Conservation (phyloP, 441 rosid species). For the Adansonia rubrostipa region DNA sequence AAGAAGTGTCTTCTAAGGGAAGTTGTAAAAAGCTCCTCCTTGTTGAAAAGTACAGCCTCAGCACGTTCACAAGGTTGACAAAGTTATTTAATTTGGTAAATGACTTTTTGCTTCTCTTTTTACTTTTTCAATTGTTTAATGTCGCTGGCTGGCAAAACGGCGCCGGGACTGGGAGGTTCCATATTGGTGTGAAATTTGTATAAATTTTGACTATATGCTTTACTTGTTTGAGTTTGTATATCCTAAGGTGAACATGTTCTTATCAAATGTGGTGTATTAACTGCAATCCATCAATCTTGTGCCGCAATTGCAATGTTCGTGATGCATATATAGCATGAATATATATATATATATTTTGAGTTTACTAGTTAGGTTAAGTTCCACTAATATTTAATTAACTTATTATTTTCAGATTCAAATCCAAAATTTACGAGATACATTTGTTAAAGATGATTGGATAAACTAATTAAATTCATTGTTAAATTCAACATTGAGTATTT, state of each 20-base stretch:
- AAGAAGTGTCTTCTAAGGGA: not conserved
- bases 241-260: not conserved
- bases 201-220: not conserved
- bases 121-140: not conserved
- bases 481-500: no score
- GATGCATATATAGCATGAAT: no score
- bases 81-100: not conserved
- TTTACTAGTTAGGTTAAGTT: no score
- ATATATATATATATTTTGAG: no score
- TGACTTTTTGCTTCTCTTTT: not conserved
- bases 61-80: not conserved
- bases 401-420: no score
- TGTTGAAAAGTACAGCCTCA: not conserved
- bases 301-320: no score
- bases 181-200: not conserved
- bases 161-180: no score
- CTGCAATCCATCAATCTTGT: not conserved
- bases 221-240: not conserved
- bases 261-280: no score
- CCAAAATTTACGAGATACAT: no score
- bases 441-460: no score
- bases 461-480: no score
- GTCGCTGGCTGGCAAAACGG: not conserved
- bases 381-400: no score
- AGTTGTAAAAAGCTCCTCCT: not conserved